A percentile compares a stretch with the other conserved stretches of the same genome.
phyloP scores from a whole-genome alignment of 805 yeast genomes.

The Candida taoyuanica region DNA sequence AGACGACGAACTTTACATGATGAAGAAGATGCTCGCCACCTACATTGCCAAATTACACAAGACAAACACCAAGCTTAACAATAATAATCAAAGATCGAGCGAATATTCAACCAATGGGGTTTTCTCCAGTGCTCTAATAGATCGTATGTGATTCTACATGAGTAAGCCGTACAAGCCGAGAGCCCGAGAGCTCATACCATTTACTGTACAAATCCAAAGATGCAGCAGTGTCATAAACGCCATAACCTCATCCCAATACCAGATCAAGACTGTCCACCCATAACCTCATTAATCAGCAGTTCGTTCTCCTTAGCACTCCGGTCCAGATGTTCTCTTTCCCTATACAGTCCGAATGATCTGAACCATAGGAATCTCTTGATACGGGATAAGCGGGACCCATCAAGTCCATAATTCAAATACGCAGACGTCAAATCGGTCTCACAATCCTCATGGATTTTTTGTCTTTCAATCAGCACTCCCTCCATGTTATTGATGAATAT shows the following conservation, averaged over 20 bases:
- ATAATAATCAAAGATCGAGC: no score
- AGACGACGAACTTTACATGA: no score
- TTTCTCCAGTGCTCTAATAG: no score
- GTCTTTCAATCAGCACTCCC: constrained; percentile 29
- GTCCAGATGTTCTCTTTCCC: constrained; percentile 29
- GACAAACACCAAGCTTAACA: no score
- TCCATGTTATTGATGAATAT: constrained; percentile 35
- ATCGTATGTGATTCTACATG: no score
- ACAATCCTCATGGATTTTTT: constrained; percentile 35
- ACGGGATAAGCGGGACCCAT: constrained; percentile 43
- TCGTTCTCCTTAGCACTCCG: constrained; percentile 60
- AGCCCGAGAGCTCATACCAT: no score
- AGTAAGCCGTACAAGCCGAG: no score
- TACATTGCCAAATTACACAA: no score
- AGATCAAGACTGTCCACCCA: no score
- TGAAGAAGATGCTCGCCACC: no score
- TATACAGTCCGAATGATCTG: constrained; percentile 35
- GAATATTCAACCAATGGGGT: no score
- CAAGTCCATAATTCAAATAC: constrained; percentile 49
- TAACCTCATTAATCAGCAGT: constrained; percentile 67
- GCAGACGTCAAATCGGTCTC: constrained; percentile 39
- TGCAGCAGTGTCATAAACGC: neutral
- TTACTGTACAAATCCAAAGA: neutral
- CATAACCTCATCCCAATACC: no score
- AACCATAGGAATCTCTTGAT: constrained; percentile 56